Percentiles rank a stretch among this genome's conserved stretches.
Evolutionary conservation across 176 grass and related monocot species (phyloP).

Genomic region (Cenchrus americanus): DNA sequence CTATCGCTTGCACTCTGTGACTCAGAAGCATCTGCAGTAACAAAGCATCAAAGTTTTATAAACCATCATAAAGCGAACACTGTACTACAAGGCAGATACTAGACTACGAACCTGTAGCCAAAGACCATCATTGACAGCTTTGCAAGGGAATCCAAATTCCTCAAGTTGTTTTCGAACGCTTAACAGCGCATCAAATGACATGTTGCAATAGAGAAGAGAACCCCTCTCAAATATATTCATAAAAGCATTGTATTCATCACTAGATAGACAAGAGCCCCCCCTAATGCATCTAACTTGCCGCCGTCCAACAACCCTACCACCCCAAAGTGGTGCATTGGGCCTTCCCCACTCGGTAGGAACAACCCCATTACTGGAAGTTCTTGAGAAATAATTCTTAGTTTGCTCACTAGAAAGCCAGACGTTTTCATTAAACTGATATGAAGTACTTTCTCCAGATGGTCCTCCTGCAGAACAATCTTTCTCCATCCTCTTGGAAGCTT

Average conservation of each 20-base stretch:
- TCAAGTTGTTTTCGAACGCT: conserved; percentile 94
- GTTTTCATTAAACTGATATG: conserved; percentile 68
- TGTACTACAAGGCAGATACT: conserved; percentile 23
- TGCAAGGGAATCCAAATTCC: conserved; percentile 96
- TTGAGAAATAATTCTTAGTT: conserved; percentile 62
- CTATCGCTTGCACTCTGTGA: conserved; percentile 83
- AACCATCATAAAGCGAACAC: conserved; percentile 26
- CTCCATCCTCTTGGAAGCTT: conserved; percentile 51
- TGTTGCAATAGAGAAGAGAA: conserved; percentile 98
- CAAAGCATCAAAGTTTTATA: conserved; percentile 48
- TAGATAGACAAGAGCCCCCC: conserved; percentile 65
- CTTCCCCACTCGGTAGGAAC: conserved; percentile 68
- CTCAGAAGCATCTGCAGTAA: conserved; percentile 92
- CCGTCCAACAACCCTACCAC: conserved; percentile 73
- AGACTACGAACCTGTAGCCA: conserved; percentile 85
- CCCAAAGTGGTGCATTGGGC: conserved; percentile 74
- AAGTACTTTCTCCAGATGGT: conserved; percentile 70
- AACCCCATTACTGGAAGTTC: conserved; percentile 51
- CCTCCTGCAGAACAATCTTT: conserved; percentile 53
- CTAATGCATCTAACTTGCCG: conserved; percentile 67
- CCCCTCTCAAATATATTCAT: conserved; percentile 97
- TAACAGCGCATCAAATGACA: conserved; percentile 95
- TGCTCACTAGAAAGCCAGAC: conserved; percentile 70
- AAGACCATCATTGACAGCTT: conserved; percentile 97
- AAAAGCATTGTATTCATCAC: conserved; percentile 86